phyloP scores from a whole-genome alignment of 2,329 filamentous ascomycete species.

The Pestalotiopsis sp. region DNA sequence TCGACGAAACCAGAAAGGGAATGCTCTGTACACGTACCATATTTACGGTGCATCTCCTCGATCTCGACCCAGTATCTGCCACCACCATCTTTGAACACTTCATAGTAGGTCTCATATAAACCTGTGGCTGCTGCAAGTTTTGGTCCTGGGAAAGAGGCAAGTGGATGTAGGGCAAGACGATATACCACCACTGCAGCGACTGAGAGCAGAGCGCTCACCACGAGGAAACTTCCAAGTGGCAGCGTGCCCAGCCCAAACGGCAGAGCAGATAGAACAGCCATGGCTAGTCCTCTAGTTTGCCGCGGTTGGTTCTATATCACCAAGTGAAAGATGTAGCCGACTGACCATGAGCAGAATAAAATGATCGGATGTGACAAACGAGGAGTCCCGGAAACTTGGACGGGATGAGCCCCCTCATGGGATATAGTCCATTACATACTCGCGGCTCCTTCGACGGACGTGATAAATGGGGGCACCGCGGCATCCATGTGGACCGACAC shows the following conservation, averaged over 20 bases:
- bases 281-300: background rate
- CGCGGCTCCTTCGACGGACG: background rate
- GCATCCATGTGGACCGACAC: background rate
- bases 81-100: constrained; percentile 27
- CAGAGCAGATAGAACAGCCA: constrained; percentile 3
- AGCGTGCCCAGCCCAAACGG: background rate
- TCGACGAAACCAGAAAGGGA: background rate
- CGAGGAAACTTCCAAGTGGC: background rate
- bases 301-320: background rate
- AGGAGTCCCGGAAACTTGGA: background rate
- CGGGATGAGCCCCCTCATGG: background rate
- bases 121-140: constrained; percentile 24
- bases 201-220: background rate
- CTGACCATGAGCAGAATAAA: background rate
- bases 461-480: background rate
- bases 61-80: constrained; percentile 27
- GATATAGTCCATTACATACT: background rate
- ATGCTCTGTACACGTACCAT: constrained; percentile 18
- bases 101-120: constrained; percentile 25
- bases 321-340: background rate
- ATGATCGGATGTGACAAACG: background rate
- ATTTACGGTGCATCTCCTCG: constrained; percentile 25
- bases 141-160: constrained; percentile 24
- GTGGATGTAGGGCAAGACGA: constrained; percentile 23
- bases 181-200: constrained; percentile 19